Percentiles rank a stretch among this genome's conserved stretches.
Conservation (phyloP, 1,139 yeast genomes). For the Geotrichum aggregatum region DNA sequence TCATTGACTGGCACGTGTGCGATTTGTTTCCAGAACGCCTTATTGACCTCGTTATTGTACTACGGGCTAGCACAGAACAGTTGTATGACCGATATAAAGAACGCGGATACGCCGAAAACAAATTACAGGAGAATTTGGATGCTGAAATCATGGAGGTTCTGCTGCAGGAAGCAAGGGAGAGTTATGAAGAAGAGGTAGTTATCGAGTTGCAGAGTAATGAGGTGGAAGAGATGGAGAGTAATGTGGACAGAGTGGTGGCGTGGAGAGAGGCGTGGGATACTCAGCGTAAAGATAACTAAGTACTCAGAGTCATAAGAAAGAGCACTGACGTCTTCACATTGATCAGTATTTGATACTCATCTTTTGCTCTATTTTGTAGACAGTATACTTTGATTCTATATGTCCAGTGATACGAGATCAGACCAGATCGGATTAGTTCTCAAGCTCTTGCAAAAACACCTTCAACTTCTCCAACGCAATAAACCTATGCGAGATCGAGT, state of each 20-base stretch:
- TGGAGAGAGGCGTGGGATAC: conserved; percentile 75
- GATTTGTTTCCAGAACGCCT: conserved; percentile 90
- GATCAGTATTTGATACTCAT: too few species aligned
- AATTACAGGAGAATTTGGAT: conserved; percentile 86
- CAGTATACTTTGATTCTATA: neutral
- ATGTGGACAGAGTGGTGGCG: conserved; percentile 64
- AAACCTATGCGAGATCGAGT: conserved; percentile 79
- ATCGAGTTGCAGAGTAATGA: conserved; percentile 71
- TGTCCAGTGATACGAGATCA: neutral
- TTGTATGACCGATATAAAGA: conserved; percentile 71
- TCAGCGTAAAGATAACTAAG: conserved; percentile 6
- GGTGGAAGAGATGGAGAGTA: conserved; percentile 72
- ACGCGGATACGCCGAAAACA: conserved; percentile 66
- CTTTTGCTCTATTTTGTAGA: too few species aligned
- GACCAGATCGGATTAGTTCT: neutral
- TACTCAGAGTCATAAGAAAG: too few species aligned
- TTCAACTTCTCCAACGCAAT: conserved; percentile 73
- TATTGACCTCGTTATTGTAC: conserved; percentile 86
- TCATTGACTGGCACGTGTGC: conserved; percentile 96
- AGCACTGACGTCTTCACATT: too few species aligned
- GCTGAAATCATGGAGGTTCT: conserved; percentile 97
- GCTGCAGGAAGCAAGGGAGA: conserved; percentile 77
- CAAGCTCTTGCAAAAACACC: conserved; percentile 44
- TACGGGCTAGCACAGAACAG: conserved; percentile 67
- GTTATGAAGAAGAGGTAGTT: conserved; percentile 74